Conservation (phyloP, 805 yeast species). For the Deakozyma indianensis region DNA sequence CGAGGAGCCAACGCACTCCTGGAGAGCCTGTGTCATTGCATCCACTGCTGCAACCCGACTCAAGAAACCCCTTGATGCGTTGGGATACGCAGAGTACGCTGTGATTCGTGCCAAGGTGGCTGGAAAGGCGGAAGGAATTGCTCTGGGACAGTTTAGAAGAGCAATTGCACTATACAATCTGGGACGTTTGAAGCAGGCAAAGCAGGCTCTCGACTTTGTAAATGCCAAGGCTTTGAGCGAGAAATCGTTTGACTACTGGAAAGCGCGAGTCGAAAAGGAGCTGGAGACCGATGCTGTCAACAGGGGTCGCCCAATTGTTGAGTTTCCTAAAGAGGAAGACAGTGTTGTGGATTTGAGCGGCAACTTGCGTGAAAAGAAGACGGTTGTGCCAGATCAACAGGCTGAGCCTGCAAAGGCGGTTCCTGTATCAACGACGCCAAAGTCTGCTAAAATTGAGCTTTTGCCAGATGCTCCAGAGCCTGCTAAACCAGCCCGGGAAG, state of each 20-base stretch:
- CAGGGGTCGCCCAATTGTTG: not conserved
- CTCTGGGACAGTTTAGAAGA: conserved; percentile 20
- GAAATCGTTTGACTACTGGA: conserved; percentile 10
- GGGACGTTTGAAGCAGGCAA: conserved; percentile 15
- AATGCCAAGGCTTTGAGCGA: conserved; percentile 9
- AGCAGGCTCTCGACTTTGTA: conserved; percentile 11
- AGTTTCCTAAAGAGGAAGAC: not conserved
- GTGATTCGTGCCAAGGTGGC: conserved; percentile 5
- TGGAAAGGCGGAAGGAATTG: conserved; percentile 8
- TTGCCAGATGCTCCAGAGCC: not conserved
- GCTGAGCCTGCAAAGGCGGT: not conserved
- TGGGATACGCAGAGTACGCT: conserved; percentile 15
- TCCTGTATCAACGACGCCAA: not conserved
- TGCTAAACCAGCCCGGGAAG: not conserved
- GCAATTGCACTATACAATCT: conserved; percentile 17
- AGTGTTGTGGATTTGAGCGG: not conserved
- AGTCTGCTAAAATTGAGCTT: not conserved
- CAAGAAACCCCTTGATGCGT: conserved; percentile 7
- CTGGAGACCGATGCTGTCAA: conserved; percentile 3
- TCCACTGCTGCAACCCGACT: conserved; percentile 10
- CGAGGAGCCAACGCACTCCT: not conserved
- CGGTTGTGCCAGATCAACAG: not conserved
- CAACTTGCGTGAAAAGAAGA: too few relatives aligned
- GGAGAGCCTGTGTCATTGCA: not conserved
- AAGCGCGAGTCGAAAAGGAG: conserved; percentile 7